Percentiles rank a stretch among this genome's conserved stretches.
Conservation (phyloP, 1,284 basidiomycete genomes). For the Sporisorium exsertum region DNA sequence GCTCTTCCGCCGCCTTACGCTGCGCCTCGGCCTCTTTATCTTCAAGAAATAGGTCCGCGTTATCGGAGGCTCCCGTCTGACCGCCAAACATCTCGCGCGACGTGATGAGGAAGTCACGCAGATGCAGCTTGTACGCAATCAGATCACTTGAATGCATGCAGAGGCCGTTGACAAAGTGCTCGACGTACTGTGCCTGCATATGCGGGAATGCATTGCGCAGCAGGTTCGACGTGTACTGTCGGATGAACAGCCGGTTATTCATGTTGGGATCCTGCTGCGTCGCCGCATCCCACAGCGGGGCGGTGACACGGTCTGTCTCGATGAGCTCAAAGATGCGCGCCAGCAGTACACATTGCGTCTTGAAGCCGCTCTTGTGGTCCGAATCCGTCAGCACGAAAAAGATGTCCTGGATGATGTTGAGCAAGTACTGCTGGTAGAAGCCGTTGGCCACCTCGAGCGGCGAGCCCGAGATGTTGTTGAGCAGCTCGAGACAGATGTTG, state of each 20-base stretch:
- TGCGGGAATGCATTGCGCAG: constrained; percentile 65
- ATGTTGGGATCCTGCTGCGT: constrained; percentile 79
- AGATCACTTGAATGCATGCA: constrained; percentile 89
- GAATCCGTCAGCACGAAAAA: constrained; percentile 98
- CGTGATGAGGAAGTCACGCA: constrained; percentile 77
- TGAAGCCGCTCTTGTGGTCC: constrained; percentile 90
- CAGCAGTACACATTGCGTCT: constrained; percentile 72
- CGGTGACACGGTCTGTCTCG: constrained; percentile 82
- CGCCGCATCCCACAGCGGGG: constrained; percentile 86
- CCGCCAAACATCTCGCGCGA: constrained; percentile 73
- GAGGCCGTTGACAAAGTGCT: constrained; percentile 76
- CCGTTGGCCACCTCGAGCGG: constrained; percentile 82
- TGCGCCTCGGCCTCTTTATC: constrained; percentile 91
- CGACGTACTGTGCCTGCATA: constrained; percentile 69
- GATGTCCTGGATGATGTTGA: constrained; percentile 92
- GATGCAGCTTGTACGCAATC: constrained; percentile 80
- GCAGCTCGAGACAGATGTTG: constrained; percentile 86
- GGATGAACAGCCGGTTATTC: constrained; percentile 85
- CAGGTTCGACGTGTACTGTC: constrained; percentile 88
- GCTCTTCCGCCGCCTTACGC: constrained; percentile 80
- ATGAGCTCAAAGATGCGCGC: constrained; percentile 94
- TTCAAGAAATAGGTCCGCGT: constrained; percentile 87
- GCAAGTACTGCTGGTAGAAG: constrained; percentile 92
- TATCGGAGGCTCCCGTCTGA: constrained; percentile 75
- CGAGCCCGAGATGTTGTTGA: constrained; percentile 92